Percentiles rank a stretch among this genome's conserved stretches.
These are phyloP conservation scores for Fusarium phyllophilum DNA, from an alignment of 2,329 filamentous ascomycete species.

Conservation along the genomic window DNA sequence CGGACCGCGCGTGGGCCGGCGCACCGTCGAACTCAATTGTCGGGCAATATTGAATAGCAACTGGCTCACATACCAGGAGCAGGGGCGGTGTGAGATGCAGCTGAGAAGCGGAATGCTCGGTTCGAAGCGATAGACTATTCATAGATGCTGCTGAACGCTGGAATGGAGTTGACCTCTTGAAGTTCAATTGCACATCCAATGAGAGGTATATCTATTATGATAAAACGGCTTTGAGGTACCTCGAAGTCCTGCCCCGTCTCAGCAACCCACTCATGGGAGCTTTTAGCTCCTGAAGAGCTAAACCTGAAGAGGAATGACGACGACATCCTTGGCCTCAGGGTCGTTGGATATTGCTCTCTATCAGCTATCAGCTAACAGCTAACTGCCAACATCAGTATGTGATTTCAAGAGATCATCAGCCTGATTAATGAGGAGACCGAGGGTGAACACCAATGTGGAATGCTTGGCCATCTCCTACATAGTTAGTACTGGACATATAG, in stretches of 20 bases:
- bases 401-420: background rate
- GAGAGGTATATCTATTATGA: background rate
- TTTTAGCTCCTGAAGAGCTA: conserved; percentile 28
- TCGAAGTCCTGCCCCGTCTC: conserved; percentile 36
- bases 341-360: conserved; percentile 9
- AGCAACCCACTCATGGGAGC: conserved; percentile 29
- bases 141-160: background rate
- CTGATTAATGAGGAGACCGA: background rate
- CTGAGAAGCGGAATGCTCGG: background rate
- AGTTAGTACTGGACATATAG: background rate
- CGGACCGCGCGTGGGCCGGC: conserved; percentile 44
- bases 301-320: conserved; percentile 36
- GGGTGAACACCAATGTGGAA: background rate
- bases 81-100: conserved; percentile 32
- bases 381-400: conserved; percentile 20
- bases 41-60: conserved; percentile 24
- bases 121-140: background rate
- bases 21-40: conserved; percentile 44
- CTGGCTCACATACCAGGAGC: conserved; percentile 7
- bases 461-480: conserved; percentile 1
- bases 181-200: background rate
- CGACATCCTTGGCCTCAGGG: conserved; percentile 7
- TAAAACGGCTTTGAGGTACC: conserved; percentile 21
- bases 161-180: background rate
- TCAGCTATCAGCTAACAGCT: conserved; percentile 28